phyloP scores from a whole-genome alignment of 106 monocot genomes.

The Dendrobium chrysotoxum region DNA sequence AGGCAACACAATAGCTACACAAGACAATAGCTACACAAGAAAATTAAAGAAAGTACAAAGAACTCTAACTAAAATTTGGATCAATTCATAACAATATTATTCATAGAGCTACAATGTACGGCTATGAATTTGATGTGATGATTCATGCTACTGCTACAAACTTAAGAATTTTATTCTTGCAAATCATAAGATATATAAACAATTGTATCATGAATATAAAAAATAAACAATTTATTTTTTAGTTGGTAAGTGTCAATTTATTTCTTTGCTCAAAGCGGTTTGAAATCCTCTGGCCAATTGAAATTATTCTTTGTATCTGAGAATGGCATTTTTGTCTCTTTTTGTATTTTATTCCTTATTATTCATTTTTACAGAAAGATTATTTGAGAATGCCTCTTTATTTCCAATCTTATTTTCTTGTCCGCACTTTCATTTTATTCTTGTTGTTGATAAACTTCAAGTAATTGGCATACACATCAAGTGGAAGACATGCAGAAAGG shows the following conservation, averaged over 20 bases:
- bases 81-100: too few relatives aligned
- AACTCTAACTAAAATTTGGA: too few relatives aligned
- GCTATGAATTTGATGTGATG: too few relatives aligned
- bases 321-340: neutral
- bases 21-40: too few relatives aligned
- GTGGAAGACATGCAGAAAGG: slow-evolving; percentile 9
- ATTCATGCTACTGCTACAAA: too few relatives aligned
- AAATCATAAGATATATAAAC: neutral
- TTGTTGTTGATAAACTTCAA: neutral
- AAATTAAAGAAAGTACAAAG: too few relatives aligned
- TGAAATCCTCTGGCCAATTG: neutral
- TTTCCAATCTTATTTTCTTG: neutral
- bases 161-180: neutral
- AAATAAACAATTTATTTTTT: neutral
- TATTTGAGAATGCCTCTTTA: neutral
- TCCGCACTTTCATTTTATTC: neutral
- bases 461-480: neutral
- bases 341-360: neutral
- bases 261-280: neutral
- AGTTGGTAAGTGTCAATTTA: neutral
- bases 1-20: too few relatives aligned
- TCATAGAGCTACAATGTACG: too few relatives aligned
- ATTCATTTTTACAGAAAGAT: neutral
- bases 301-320: neutral
- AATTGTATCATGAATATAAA: neutral